Evolutionary conservation across 169 alveolate genomes (phyloP).

Genomic region (Blepharisma undulans): DNA sequence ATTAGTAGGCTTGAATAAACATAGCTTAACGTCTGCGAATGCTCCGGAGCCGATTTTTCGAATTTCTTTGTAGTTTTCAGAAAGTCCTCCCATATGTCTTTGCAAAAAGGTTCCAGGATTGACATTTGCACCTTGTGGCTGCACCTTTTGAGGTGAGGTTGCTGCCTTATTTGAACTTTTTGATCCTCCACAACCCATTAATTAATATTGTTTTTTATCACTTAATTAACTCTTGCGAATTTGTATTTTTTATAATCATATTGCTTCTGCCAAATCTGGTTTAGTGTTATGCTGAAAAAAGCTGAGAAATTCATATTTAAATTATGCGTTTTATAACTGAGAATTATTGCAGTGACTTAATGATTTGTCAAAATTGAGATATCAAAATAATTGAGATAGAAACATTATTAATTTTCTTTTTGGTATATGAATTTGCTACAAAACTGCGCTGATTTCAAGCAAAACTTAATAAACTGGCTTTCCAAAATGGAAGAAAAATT

Average conservation of each 20-base stretch:
- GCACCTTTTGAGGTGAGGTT: neutral
- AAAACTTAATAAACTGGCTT: neutral
- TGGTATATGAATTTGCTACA: too few species aligned
- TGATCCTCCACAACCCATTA: neutral
- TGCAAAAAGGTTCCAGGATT: neutral
- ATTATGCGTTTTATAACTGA: neutral
- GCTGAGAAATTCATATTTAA: neutral
- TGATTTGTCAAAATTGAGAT: neutral
- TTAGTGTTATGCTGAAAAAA: too few species aligned
- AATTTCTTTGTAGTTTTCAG: slow-evolving; percentile 4
- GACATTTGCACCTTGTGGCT: neutral
- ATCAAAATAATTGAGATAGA: neutral
- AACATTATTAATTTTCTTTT: too few species aligned
- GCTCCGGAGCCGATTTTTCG: slow-evolving; percentile 30
- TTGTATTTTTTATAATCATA: too few species aligned
- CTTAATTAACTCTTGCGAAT: too few species aligned
- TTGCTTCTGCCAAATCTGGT: too few species aligned
- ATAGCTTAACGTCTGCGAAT: slow-evolving; percentile 26
- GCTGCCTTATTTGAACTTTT: neutral
- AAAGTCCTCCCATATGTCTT: neutral
- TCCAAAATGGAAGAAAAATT: neutral
- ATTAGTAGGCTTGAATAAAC: slow-evolving; percentile 15
- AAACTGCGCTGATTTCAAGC: neutral
- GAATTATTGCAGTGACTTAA: too few species aligned
- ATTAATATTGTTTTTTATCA: too few species aligned